phyloP scores from a whole-genome alignment of 768 basidiomycete species.

The Suillus cothurnatus region DNA sequence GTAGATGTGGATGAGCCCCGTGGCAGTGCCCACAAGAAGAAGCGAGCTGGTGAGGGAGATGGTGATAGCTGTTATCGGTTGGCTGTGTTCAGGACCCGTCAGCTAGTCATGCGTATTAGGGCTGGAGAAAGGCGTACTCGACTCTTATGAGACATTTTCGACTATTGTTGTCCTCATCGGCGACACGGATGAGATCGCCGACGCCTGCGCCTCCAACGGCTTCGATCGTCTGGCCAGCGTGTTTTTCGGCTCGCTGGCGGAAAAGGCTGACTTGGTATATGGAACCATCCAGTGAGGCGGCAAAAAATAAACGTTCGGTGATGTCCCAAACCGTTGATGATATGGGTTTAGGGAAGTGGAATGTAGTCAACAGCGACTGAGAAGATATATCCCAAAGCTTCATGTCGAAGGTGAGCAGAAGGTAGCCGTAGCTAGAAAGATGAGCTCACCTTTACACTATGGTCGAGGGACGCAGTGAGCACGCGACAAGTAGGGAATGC shows the following conservation, averaged over 20 bases:
- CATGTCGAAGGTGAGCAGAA: slow-evolving; percentile 11
- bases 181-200: slow-evolving; percentile 62
- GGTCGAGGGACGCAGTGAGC: slow-evolving; percentile 83
- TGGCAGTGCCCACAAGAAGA: slow-evolving; percentile 79
- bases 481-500: slow-evolving; percentile 75
- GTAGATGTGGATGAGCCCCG: slow-evolving; percentile 77
- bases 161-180: slow-evolving; percentile 49
- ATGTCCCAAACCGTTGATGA: slow-evolving; percentile 70
- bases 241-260: slow-evolving; percentile 56
- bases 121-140: slow-evolving; percentile 14
- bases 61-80: slow-evolving; percentile 70
- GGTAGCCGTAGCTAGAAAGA: slow-evolving; percentile 16
- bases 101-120: slow-evolving; percentile 4
- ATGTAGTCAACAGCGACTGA: slow-evolving; percentile 78
- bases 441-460: slow-evolving; percentile 79
- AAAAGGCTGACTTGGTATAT: slow-evolving; percentile 84
- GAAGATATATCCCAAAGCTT: slow-evolving; percentile 85
- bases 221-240: slow-evolving; percentile 55
- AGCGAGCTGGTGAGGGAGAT: slow-evolving; percentile 79
- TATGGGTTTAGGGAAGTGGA: slow-evolving; percentile 82
- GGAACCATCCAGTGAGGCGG: slow-evolving; percentile 72
- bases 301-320: slow-evolving; percentile 89
- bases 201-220: slow-evolving; percentile 74
- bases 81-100: slow-evolving; percentile 42
- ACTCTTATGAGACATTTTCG: slow-evolving; percentile 65